phyloP scores from a whole-genome alignment of 495 filamentous ascomycete species.

The Lophium mytilinum region DNA sequence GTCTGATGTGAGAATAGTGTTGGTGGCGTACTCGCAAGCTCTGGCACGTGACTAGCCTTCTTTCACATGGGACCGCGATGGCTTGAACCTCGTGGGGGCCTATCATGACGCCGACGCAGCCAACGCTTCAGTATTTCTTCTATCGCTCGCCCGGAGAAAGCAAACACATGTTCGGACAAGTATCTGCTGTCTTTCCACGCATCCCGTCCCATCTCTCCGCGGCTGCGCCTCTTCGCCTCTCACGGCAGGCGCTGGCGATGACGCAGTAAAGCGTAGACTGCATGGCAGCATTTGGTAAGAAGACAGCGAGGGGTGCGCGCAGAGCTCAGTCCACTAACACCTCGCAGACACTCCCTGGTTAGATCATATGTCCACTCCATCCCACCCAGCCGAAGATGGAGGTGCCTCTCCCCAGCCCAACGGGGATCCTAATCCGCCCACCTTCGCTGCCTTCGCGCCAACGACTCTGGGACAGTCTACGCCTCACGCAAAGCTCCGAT shows the following conservation, averaged over 20 bases:
- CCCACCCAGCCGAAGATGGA: constrained; percentile 24
- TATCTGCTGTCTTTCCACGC: no score
- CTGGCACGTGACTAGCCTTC: no score
- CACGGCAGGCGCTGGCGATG: constrained; percentile 6
- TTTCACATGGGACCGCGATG: no score
- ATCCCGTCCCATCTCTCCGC: no score
- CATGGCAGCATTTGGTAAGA: constrained; percentile 29
- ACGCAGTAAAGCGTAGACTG: constrained; percentile 17
- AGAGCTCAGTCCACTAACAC: neutral
- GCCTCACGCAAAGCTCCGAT: constrained; percentile 65
- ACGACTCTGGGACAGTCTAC: constrained; percentile 61
- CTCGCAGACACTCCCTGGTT: constrained; percentile 26
- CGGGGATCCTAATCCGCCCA: constrained; percentile 55
- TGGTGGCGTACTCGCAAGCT: no score
- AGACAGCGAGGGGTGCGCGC: neutral
- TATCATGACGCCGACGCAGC: no score
- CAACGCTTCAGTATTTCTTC: no score
- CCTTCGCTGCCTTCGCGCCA: constrained; percentile 80
- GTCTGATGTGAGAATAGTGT: no score
- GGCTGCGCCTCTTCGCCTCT: no score
- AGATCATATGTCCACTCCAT: constrained; percentile 31
- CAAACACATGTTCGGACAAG: no score
- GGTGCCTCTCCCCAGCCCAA: constrained; percentile 9
- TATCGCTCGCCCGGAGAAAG: no score
- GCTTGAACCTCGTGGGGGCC: no score